Percentiles rank a stretch among this genome's conserved stretches.
phyloP scores from a whole-genome alignment of 768 basidiomycete species.

The Filobasidium floriforme region DNA sequence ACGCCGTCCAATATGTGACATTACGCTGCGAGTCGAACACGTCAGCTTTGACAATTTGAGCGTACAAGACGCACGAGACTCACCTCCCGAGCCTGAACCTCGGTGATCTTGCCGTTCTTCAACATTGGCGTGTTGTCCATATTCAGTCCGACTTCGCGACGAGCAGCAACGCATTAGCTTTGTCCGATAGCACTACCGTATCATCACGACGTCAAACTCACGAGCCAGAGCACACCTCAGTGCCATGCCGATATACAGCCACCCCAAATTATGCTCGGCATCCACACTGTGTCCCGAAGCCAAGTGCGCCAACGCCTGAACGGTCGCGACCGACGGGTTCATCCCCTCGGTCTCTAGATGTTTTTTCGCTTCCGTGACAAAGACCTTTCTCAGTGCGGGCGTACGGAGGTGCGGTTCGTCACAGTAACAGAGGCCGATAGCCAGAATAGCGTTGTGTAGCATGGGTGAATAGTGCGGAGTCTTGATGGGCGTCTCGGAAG shows the following conservation, averaged over 20 bases:
- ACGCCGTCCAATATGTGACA: conserved; percentile 35
- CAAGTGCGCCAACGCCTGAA: conserved; percentile 47
- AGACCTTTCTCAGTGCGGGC: conserved; percentile 37
- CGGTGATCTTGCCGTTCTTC: conserved; percentile 28
- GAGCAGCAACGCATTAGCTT: neutral
- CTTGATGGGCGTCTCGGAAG: conserved; percentile 12
- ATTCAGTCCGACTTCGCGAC: conserved; percentile 35
- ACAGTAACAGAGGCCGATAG: conserved; percentile 47
- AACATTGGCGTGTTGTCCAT: conserved; percentile 32
- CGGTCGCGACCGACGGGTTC: conserved; percentile 48
- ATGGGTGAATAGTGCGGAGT: conserved; percentile 60
- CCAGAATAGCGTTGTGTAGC: conserved; percentile 62
- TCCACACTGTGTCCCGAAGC: conserved; percentile 47
- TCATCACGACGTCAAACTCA: conserved; percentile 17
- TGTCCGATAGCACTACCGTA: neutral
- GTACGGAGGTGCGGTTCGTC: conserved; percentile 46
- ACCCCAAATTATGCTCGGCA: conserved; percentile 50
- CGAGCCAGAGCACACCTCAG: conserved; percentile 30
- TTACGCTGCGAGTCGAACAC: conserved; percentile 23
- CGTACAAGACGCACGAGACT: neutral
- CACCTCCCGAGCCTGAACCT: conserved; percentile 30
- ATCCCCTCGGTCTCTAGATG: conserved; percentile 49
- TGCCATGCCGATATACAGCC: conserved; percentile 49
- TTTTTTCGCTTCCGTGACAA: conserved; percentile 47
- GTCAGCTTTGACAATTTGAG: neutral